phyloP scores from a whole-genome alignment of 768 basidiomycete genomes.

The Suillus brevipes region DNA sequence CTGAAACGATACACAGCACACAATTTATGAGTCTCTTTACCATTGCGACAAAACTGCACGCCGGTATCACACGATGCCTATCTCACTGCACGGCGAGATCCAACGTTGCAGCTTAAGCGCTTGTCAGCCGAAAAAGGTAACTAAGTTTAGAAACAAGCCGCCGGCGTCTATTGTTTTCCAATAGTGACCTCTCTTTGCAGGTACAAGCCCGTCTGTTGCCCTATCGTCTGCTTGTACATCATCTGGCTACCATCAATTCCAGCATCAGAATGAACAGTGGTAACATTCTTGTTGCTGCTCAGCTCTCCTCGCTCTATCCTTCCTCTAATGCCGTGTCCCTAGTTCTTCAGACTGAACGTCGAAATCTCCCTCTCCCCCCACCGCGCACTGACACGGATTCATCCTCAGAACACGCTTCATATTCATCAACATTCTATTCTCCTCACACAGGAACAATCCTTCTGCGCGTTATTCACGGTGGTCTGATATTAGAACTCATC shows the following conservation, averaged over 20 bases:
- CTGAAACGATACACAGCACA: background rate
- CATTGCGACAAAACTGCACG: background rate
- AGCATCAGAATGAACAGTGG: constrained; percentile 25
- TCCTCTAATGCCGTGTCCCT: constrained; percentile 49
- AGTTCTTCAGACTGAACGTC: constrained; percentile 59
- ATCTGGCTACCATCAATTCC: background rate
- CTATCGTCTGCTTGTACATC: background rate
- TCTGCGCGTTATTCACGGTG: constrained; percentile 71
- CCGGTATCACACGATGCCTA: background rate
- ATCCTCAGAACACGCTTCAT: constrained; percentile 73
- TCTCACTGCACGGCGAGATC: background rate
- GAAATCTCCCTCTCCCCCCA: constrained; percentile 50
- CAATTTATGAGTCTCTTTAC: background rate
- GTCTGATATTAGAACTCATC: constrained; percentile 71
- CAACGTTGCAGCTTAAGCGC: background rate
- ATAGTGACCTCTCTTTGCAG: background rate
- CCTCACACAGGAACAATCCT: constrained; percentile 64
- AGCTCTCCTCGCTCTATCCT: constrained; percentile 65
- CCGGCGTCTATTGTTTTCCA: constrained; percentile 1
- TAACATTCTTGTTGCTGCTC: constrained; percentile 51
- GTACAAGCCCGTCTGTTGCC: background rate
- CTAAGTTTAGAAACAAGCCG: background rate
- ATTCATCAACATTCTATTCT: constrained; percentile 57
- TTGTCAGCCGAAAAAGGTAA: constrained; percentile 4
- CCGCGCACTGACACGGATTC: constrained; percentile 40